These are phyloP conservation scores for Gnaphalium uliginosum DNA, from an alignment of 129 eudicot species.

Conservation along the genomic window DNA sequence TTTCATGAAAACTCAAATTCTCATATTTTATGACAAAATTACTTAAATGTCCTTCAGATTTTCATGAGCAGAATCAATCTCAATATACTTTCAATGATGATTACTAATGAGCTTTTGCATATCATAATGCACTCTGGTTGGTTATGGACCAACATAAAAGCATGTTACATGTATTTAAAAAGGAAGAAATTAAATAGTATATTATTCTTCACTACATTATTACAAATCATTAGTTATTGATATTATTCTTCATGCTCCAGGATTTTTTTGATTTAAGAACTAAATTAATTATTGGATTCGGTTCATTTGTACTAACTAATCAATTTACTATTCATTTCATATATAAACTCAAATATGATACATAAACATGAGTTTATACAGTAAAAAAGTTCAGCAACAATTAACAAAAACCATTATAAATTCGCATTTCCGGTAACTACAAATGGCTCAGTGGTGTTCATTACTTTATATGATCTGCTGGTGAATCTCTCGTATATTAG, in stretches of 20 bases:
- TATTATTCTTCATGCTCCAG: background rate
- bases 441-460: too few relatives aligned
- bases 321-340: background rate
- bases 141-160: background rate
- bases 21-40: too few relatives aligned
- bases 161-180: background rate
- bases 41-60: too few relatives aligned
- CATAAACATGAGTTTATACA: background rate
- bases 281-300: background rate
- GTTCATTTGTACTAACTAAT: background rate
- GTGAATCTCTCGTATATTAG: too few relatives aligned
- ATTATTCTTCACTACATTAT: background rate
- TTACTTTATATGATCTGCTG: too few relatives aligned
- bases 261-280: background rate
- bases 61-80: background rate
- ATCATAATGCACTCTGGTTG: background rate
- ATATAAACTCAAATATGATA: background rate
- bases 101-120: background rate
- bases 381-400: background rate
- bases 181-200: background rate
- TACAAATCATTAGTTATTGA: conserved; percentile 4
- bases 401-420: background rate
- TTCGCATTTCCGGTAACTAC: background rate
- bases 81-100: background rate
- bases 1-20: too few relatives aligned